Percentiles rank a stretch among this genome's conserved stretches.
Conservation (phyloP, 805 yeast species). For the Monosporozyma unispora region DNA sequence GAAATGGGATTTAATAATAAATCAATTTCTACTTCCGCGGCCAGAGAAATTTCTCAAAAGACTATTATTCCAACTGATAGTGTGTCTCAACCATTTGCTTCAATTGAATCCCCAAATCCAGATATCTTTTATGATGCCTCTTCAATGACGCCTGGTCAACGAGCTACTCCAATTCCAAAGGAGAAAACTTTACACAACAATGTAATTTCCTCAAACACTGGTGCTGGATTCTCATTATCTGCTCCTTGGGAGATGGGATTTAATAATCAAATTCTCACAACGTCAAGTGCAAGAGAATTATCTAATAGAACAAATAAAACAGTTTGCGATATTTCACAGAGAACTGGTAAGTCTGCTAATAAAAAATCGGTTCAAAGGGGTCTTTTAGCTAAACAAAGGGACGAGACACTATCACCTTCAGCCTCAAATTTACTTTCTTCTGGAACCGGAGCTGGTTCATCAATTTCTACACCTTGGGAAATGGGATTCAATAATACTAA, state of each 20-base stretch:
- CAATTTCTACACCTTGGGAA: not conserved
- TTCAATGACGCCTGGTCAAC: not conserved
- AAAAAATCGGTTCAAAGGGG: not conserved
- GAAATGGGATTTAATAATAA: not conserved
- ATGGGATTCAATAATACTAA: not conserved
- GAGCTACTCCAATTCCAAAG: constrained; percentile 8
- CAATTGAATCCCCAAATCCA: not conserved
- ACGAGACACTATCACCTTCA: not conserved
- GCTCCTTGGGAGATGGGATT: not conserved
- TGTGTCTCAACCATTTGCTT: not conserved
- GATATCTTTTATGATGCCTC: not conserved
- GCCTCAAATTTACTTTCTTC: not conserved
- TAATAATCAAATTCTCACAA: not conserved
- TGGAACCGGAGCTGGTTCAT: not conserved
- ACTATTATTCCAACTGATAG: not conserved
- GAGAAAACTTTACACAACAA: constrained; percentile 2
- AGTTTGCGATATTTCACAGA: not conserved
- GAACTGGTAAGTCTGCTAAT: not conserved
- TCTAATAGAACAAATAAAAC: not conserved
- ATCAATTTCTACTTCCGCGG: not conserved
- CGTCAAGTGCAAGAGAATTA: not conserved
- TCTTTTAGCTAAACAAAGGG: not conserved
- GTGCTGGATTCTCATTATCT: not conserved
- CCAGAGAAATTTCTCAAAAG: not conserved
- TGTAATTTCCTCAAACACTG: not conserved